Evolutionary conservation across 495 filamentous ascomycete genomes (phyloP).

Genomic region (Bathelium albidoporum): DNA sequence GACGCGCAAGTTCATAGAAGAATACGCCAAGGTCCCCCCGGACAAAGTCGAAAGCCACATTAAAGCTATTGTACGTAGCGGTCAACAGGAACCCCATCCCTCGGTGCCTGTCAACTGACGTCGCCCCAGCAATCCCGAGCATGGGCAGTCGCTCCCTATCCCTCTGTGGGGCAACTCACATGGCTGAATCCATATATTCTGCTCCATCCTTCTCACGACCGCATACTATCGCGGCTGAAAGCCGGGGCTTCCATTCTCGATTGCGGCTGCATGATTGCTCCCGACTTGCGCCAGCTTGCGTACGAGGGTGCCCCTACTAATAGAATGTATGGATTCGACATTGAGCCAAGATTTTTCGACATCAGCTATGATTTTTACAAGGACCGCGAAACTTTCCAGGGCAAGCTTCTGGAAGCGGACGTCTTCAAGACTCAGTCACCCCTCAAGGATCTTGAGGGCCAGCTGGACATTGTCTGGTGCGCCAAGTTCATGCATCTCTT

Average conservation of each 20-base stretch:
- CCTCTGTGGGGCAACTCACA: constrained; percentile 5
- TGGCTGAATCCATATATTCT: constrained; percentile 8
- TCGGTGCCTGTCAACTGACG: not conserved
- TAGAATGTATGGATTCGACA: constrained; percentile 24
- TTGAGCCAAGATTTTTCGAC: constrained; percentile 11
- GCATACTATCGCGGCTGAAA: constrained; percentile 13
- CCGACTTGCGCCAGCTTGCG: constrained; percentile 25
- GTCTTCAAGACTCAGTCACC: not conserved
- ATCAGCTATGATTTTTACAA: constrained; percentile 6
- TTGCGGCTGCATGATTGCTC: constrained; percentile 29
- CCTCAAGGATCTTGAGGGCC: constrained; percentile 2
- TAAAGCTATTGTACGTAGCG: not conserved
- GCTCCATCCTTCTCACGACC: constrained; percentile 6
- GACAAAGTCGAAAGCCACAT: constrained; percentile 6
- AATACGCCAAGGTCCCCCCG: constrained; percentile 4
- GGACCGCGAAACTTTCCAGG: not conserved
- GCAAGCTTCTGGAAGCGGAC: constrained; percentile 6
- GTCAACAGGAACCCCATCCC: not conserved
- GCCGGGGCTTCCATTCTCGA: constrained; percentile 23
- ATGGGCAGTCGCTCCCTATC: constrained; percentile 5
- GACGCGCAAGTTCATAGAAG: constrained; percentile 3
- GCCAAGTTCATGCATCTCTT: constrained; percentile 8
- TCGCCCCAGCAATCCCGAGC: not conserved
- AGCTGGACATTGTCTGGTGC: constrained; percentile 6
- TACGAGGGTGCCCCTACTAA: constrained; percentile 20